A percentile compares a stretch with the other conserved stretches of the same genome.
Evolutionary conservation across 306 rosid species (phyloP).

Genomic region (Styphnolobium japonicum): DNA sequence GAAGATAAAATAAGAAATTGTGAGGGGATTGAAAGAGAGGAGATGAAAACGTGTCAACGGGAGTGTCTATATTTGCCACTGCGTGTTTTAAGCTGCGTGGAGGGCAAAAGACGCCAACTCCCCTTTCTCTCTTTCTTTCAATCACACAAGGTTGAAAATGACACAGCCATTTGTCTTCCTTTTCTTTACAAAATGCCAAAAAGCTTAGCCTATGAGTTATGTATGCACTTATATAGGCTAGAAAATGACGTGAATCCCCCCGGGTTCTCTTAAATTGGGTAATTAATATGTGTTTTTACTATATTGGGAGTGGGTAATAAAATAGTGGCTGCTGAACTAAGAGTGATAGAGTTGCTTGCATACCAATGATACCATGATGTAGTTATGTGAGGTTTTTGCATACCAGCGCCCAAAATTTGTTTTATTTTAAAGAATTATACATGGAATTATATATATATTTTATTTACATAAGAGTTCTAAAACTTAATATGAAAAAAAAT

Average conservation of each 20-base stretch:
- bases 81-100: conserved; percentile 94
- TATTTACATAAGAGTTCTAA: too few relatives aligned
- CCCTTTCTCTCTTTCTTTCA: conserved; percentile 12
- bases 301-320: conserved; percentile 1
- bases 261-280: neutral
- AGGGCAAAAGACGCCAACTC: conserved; percentile 92
- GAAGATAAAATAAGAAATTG: neutral
- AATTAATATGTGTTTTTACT: neutral
- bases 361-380: neutral
- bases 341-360: neutral
- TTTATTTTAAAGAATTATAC: neutral
- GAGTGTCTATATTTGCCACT: conserved; percentile 52
- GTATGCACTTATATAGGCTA: neutral
- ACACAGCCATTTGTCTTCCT: conserved; percentile 34
- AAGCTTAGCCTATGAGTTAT: neutral
- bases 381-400: neutral
- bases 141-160: conserved; percentile 58
- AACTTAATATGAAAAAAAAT: too few relatives aligned
- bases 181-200: conserved; percentile 33
- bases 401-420: neutral
- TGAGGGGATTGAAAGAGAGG: neutral
- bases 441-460: too few relatives aligned
- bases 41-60: conserved; percentile 52
- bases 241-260: conserved; percentile 32
- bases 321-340: neutral